Evolutionary conservation across 1,284 basidiomycete genomes (phyloP), one percentile per base, ranked within the genome.

Genomic region (Fomes fomentarius): DNA sequence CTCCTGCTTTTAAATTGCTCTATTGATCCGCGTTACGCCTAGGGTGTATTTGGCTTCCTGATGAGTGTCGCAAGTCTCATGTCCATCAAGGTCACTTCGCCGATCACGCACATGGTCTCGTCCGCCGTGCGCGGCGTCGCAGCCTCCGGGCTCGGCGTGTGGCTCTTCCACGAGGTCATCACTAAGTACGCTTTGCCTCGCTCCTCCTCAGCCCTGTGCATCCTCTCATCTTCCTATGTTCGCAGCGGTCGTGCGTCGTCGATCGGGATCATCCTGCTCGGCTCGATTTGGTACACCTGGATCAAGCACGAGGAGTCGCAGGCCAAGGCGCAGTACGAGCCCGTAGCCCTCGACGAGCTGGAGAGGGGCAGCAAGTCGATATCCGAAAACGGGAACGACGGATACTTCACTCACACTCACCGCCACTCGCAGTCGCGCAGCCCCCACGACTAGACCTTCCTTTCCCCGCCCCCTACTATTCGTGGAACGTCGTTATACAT

Each of bases 101-200:
- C 93, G 14, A 92, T 94, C 68, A 94, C 93, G 1, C 93, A 95
- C 70, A 95, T 95, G 93, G 78, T 94, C 28, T 93, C 91, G 8
- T 92, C 91, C 12, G 91, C 92, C 40, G 89, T 91, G 24, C 87
- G 86, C 38, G 91, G 91, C 17, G 93, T 94, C 24, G 84, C 91
- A 0, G 88, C 86, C 14, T 91, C 91, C 1, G 67, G 92, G 42
- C 77, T 94, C 15, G 89, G 85, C 26, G 77, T 89, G 68, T 87
- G 80, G 83, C 61, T 91, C 14, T 94, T 94, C 74, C 64, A 74
- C 19, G 93, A 95, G 46, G 66, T 88, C 52, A 83, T 95, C 60
- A 87, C 87, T 6, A 78, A 74, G 91, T 88, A 67, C 64, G 86
- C 78, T n/a, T n/a, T n/a, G n/a, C 4, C n/a, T 25, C 25, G 48